Percentiles rank a stretch among this genome's conserved stretches.
phyloP scores from a whole-genome alignment of 495 filamentous ascomycete genomes.

The Podospora pseudopauciseta region DNA sequence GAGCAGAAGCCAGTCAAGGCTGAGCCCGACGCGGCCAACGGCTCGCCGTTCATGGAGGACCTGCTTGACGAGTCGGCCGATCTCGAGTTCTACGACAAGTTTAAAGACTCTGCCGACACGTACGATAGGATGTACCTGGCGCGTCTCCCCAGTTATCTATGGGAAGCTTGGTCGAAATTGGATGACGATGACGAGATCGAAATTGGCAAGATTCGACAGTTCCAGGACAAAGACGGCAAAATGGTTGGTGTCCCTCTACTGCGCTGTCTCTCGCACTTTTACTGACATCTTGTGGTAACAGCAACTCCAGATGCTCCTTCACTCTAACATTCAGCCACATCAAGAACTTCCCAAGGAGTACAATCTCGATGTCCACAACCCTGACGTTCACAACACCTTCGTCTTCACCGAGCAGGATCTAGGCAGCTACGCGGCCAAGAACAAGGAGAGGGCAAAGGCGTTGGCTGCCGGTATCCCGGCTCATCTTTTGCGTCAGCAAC shows the following conservation, averaged over 20 bases:
- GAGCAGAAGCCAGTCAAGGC: conserved; percentile 53
- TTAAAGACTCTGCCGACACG: conserved; percentile 25
- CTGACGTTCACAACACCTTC: conserved; percentile 70
- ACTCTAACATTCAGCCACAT: conserved; percentile 53
- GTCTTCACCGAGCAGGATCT: conserved; percentile 90
- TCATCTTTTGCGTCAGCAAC: conserved; percentile 44
- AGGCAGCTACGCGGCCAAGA: conserved; percentile 66
- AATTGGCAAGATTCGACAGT: conserved; percentile 72
- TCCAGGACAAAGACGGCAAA: conserved; percentile 45
- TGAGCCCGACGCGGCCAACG: conserved; percentile 56
- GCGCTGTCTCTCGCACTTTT: background rate
- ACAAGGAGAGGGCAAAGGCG: conserved; percentile 47
- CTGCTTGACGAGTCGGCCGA: conserved; percentile 89
- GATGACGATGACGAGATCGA: conserved; percentile 56
- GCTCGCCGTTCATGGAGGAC: conserved; percentile 55
- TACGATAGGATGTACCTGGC: conserved; percentile 64
- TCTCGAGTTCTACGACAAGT: conserved; percentile 64
- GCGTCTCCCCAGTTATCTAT: conserved; percentile 72
- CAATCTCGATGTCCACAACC: conserved; percentile 62
- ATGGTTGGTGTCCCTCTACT: conserved; percentile 31
- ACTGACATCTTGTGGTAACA: conserved; percentile 22
- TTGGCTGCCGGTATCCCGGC: conserved; percentile 49
- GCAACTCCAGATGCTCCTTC: conserved; percentile 44
- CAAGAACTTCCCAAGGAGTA: conserved; percentile 77
- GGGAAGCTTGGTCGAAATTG: conserved; percentile 59